phyloP scores from a whole-genome alignment of 106 monocot genomes.

The Chionographis japonica region DNA sequence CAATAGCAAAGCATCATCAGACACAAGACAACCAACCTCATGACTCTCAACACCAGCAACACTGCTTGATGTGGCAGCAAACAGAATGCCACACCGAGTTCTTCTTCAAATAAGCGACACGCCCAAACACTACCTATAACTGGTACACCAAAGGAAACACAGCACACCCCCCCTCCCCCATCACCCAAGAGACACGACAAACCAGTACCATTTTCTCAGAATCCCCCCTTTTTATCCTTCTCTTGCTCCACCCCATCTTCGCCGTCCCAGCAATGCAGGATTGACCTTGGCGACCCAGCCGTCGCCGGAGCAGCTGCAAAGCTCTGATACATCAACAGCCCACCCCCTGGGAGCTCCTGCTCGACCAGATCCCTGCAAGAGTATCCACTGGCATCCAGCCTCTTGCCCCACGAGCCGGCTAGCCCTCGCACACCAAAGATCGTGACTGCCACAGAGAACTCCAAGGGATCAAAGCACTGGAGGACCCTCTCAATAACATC shows the following conservation, averaged over 20 bases:
- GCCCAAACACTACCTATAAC: no score
- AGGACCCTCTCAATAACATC: slow-evolving; percentile 46
- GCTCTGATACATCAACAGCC: slow-evolving; percentile 32
- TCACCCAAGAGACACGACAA: no score
- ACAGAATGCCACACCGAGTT: no score
- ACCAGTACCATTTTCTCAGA: no score
- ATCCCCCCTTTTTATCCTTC: no score
- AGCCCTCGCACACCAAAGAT: slow-evolving; percentile 23
- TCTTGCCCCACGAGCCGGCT: slow-evolving; percentile 30
- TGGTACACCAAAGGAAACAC: no score
- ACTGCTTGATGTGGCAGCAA: no score
- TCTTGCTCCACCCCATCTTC: not conserved
- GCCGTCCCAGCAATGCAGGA: slow-evolving; percentile 29
- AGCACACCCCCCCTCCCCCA: no score
- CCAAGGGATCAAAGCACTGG: slow-evolving; percentile 36
- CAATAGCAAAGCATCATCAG: no score
- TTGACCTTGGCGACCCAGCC: slow-evolving; percentile 35
- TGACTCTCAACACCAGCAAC: no score
- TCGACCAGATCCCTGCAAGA: slow-evolving; percentile 18
- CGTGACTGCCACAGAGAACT: slow-evolving; percentile 49
- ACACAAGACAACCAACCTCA: no score
- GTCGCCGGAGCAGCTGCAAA: slow-evolving; percentile 11
- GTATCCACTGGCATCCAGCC: slow-evolving; percentile 15
- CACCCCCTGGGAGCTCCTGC: slow-evolving; percentile 35
- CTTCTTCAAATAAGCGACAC: no score